A percentile compares a stretch with the other conserved stretches of the same genome.
These are phyloP conservation scores for Trichoderma cornu-damae DNA, from an alignment of 2,329 filamentous ascomycete species.

Conservation along the genomic window DNA sequence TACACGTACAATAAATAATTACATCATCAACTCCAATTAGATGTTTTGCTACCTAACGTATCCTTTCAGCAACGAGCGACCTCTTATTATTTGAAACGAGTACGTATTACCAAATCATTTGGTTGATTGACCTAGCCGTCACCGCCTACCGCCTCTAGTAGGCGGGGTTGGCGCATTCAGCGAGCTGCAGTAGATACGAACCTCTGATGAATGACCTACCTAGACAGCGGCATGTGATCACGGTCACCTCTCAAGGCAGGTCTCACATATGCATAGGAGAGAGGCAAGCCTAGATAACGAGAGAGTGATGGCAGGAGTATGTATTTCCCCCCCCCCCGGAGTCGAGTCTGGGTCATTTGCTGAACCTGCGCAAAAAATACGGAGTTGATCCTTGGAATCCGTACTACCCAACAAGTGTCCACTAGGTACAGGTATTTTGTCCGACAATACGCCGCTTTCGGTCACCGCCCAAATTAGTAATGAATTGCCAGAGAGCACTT, in stretches of 20 bases:
- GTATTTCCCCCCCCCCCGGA: too few species aligned
- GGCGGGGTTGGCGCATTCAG: constrained; percentile 5
- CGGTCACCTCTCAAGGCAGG: not conserved
- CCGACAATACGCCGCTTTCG: not conserved
- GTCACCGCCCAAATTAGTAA: constrained; percentile 1
- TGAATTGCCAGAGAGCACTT: too few species aligned
- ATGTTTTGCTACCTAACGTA: too few species aligned
- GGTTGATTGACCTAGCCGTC: not conserved
- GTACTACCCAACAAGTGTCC: too few species aligned
- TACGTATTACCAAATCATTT: not conserved
- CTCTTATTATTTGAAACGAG: not conserved
- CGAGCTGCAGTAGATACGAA: not conserved
- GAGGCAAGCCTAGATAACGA: not conserved
- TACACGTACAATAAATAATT: too few species aligned
- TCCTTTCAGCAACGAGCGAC: too few species aligned
- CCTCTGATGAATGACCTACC: constrained; percentile 3
- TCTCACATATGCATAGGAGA: not conserved
- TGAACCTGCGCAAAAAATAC: too few species aligned
- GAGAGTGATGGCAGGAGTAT: not conserved
- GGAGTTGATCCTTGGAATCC: too few species aligned
- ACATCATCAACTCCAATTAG: too few species aligned
- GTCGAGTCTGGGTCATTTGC: not conserved
- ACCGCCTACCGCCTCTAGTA: constrained; percentile 13
- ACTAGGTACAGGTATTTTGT: too few species aligned
- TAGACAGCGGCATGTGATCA: not conserved